These are phyloP conservation scores for Termitomyces sp. DNA, from an alignment of 768 basidiomycete species.

Conservation along the genomic window DNA sequence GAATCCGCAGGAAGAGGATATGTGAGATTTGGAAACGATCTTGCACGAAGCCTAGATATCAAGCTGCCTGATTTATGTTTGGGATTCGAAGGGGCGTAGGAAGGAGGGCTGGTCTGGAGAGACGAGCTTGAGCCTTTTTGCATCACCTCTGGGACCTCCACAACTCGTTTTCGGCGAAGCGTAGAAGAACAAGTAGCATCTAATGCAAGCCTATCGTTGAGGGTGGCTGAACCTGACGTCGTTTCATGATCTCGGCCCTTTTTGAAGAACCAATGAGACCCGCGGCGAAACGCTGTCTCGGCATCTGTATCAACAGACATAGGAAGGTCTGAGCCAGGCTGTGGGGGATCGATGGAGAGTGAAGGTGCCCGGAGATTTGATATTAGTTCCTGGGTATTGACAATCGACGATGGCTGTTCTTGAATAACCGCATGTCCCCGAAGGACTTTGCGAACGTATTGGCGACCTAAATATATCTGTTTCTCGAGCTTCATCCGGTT, in stretches of 20 bases:
- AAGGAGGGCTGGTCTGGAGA: background rate
- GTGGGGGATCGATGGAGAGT: slow-evolving; percentile 25
- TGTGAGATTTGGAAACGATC: slow-evolving; percentile 39
- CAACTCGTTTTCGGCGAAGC: slow-evolving; percentile 45
- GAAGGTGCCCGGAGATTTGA: slow-evolving; percentile 12
- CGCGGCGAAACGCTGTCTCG: slow-evolving; percentile 62
- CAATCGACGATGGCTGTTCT: slow-evolving; percentile 19
- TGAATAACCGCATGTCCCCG: slow-evolving; percentile 27
- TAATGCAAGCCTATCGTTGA: slow-evolving; percentile 20
- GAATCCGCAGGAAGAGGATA: slow-evolving; percentile 28
- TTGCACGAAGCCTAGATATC: slow-evolving; percentile 37
- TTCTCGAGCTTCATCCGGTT: slow-evolving; percentile 85
- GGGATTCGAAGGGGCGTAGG: background rate
- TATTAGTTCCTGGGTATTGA: slow-evolving; percentile 6
- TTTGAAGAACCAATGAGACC: slow-evolving; percentile 50
- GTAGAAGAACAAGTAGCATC: slow-evolving; percentile 36
- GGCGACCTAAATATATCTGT: slow-evolving; percentile 76
- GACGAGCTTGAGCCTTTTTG: background rate
- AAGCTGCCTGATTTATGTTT: slow-evolving; percentile 25
- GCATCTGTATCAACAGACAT: slow-evolving; percentile 77
- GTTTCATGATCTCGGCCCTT: slow-evolving; percentile 36
- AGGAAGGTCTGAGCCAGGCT: slow-evolving; percentile 45
- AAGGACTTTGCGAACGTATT: slow-evolving; percentile 55
- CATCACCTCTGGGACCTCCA: slow-evolving; percentile 27
- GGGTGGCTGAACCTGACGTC: slow-evolving; percentile 28